A percentile compares a stretch with the other conserved stretches of the same genome.
phyloP scores from a whole-genome alignment of 1,284 basidiomycete genomes.

The Rhodotorula sp. region DNA sequence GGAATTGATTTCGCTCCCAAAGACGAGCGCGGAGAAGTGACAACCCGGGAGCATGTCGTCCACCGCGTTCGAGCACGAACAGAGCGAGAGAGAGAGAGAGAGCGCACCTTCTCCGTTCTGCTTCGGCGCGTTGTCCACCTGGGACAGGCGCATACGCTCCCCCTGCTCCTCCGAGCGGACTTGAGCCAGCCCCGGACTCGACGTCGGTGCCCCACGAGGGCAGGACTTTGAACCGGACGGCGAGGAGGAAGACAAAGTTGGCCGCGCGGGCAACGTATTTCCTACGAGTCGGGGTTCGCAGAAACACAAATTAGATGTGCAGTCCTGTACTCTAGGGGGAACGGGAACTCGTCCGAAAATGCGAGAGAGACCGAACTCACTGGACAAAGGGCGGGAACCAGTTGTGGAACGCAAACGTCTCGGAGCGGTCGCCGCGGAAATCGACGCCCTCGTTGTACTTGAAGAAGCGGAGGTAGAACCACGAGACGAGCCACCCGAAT shows the following conservation, averaged over 20 bases:
- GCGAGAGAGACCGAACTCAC: constrained; percentile 55
- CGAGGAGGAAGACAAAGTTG: constrained; percentile 65
- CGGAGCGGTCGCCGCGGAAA: constrained; percentile 77
- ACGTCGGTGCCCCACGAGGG: constrained; percentile 68
- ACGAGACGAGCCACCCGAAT: constrained; percentile 94
- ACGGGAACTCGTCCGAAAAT: no score
- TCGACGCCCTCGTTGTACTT: constrained; percentile 67
- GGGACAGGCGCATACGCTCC: constrained; percentile 66
- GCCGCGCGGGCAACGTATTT: constrained; percentile 66
- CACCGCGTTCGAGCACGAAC: no score
- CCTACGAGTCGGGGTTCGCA: constrained; percentile 48
- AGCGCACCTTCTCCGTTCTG: constrained; percentile 78
- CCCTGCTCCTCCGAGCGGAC: not conserved
- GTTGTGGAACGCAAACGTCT: constrained; percentile 90
- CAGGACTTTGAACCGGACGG: constrained; percentile 64
- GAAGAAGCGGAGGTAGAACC: constrained; percentile 94
- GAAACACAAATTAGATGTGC: not conserved
- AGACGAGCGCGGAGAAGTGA: no score
- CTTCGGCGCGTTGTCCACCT: constrained; percentile 85
- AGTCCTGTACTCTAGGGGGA: not conserved
- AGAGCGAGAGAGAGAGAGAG: not conserved
- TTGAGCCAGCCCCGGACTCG: constrained; percentile 57
- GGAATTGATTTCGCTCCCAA: no score
- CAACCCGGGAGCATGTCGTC: no score
- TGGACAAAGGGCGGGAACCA: constrained; percentile 96